Evolutionary conservation across 805 yeast species (phyloP).

Genomic region (Nakazawaea molendinolei): DNA sequence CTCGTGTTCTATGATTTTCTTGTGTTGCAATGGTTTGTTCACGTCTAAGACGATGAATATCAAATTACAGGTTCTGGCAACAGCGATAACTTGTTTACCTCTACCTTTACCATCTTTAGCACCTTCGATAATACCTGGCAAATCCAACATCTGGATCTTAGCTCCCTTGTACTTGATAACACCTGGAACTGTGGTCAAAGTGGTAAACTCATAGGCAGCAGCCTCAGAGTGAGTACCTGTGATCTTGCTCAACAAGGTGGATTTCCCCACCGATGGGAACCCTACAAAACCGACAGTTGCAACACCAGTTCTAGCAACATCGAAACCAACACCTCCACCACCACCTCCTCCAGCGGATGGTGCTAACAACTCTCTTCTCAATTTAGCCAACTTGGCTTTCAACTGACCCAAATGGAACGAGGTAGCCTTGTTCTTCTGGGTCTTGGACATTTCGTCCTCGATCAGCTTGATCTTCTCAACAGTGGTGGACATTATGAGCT

Average conservation of each 20-base stretch:
- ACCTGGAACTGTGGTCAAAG: constrained; percentile 96
- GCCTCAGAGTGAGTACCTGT: constrained; percentile 97
- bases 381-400: constrained; percentile 92
- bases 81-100: constrained; percentile 97
- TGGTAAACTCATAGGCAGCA: constrained; percentile 97
- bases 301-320: constrained; percentile 98
- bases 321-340: constrained; percentile 91
- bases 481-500: constrained; percentile 49
- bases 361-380: constrained; percentile 83
- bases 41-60: constrained; percentile 93
- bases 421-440: constrained; percentile 97
- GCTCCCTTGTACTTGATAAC: constrained; percentile 95
- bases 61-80: constrained; percentile 94
- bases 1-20: constrained; percentile 89
- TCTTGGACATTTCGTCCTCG: constrained; percentile 96
- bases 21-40: constrained; percentile 91
- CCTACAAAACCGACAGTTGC: constrained; percentile 98
- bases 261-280: constrained; percentile 92
- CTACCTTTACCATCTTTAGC: constrained; percentile 90
- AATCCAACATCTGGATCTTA: constrained; percentile 90
- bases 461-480: constrained; percentile 76
- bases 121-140: constrained; percentile 88
- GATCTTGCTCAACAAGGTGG: constrained; percentile 76
- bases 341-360: constrained; percentile 78
- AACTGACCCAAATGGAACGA: constrained; percentile 95